Base-by-base conservation (phyloP, 129 eudicot genomes). In the Silybum marianum region DNA sequence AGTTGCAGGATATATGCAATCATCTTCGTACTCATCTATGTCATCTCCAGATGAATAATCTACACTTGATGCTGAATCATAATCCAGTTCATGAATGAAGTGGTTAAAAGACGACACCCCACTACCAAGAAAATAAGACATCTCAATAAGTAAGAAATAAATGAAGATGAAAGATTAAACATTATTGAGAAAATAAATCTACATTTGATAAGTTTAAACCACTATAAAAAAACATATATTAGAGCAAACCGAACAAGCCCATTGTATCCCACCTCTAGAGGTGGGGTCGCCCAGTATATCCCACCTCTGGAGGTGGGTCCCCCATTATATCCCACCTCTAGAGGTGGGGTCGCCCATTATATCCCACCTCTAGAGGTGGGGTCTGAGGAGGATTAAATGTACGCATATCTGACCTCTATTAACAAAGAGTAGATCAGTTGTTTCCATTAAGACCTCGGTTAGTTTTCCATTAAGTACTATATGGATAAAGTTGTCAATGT, bases 51-150 rank as follows among this genome's bases (percentile, higher is more conserved):
- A 89, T 70, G 97, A 85, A 81, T 88, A 86, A 22, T 90, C 95
- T 16, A 58, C 80, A 81, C 90, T 85, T 60, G 97, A 87, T 39
- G 88, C 78, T 18, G 90, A 22, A 85, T 95, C 97, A 46, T 89
- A 95, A 72, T 92, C 97, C 71, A 91, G 88, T 69, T 93, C 95
- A 78, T 95, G 98, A 81, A 95, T 90, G 76, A 95, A 84, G 72
- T 89, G 94, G 78, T 95, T 95, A 86, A 95, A 95, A 71, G 99
- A 95, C 18, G 99, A 95, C 71, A 84, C 99, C 60, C 99, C 98
- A 82, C 99, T 95, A 81, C 54, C 78, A 80, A 69, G 58, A 58
- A 83, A 38, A 77, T 69, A 63, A 12, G 7, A 69, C 12, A 75
- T 30, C 30, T 51, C 6, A 79, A 39, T n/a, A 42, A n/a, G 21